Conservation (phyloP, 1,284 basidiomycete species). For the Ceratobasidium sp. region DNA sequence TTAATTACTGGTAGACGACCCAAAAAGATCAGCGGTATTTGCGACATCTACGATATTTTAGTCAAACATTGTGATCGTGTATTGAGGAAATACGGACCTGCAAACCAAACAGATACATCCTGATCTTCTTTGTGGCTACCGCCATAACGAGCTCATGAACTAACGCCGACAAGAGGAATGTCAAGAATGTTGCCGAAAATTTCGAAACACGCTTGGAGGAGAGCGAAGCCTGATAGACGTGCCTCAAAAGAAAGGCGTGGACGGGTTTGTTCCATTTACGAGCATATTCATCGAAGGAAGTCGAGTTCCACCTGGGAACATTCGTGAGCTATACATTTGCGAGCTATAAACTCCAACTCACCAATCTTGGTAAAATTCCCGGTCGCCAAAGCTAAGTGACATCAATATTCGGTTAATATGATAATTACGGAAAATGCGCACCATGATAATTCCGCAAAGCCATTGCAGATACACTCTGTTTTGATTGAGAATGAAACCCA, state of each 20-base stretch:
- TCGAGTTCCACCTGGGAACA: slow-evolving; percentile 83
- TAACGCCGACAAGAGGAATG: slow-evolving; percentile 86
- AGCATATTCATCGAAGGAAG: slow-evolving; percentile 94
- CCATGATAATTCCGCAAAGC: slow-evolving; percentile 89
- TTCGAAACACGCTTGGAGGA: slow-evolving; percentile 75
- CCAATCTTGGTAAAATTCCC: slow-evolving; percentile 98
- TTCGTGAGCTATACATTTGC: neutral
- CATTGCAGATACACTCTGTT: slow-evolving; percentile 94
- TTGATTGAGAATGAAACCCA: neutral
- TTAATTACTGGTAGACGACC: slow-evolving; percentile 77
- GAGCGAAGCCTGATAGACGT: slow-evolving; percentile 91
- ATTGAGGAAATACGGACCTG: slow-evolving; percentile 53
- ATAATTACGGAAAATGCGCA: slow-evolving; percentile 52
- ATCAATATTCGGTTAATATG: slow-evolving; percentile 5
- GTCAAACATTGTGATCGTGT: slow-evolving; percentile 42
- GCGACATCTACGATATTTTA: slow-evolving; percentile 68
- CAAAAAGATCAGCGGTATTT: slow-evolving; percentile 88
- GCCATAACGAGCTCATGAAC: slow-evolving; percentile 97
- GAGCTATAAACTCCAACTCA: slow-evolving; percentile 21
- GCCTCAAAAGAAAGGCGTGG: slow-evolving; percentile 90
- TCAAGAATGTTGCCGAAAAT: slow-evolving; percentile 83
- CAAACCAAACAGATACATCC: slow-evolving; percentile 76
- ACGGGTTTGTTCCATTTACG: slow-evolving; percentile 94
- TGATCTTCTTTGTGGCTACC: slow-evolving; percentile 88
- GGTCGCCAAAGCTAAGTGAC: slow-evolving; percentile 79